phyloP scores from a whole-genome alignment of 495 filamentous ascomycete genomes.

The Aspergillus steynii region DNA sequence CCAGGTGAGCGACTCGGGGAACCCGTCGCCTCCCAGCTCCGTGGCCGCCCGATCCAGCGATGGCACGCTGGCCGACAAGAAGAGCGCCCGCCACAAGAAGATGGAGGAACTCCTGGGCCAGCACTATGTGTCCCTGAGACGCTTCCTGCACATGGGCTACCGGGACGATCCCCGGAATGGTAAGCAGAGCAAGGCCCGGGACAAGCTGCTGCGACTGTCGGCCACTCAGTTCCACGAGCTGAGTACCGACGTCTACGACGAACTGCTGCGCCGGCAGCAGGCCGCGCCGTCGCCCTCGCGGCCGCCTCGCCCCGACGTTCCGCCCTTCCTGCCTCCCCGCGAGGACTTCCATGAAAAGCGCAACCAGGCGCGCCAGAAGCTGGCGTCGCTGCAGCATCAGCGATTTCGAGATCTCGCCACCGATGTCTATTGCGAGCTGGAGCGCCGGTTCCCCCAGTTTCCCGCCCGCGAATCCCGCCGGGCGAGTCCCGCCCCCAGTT shows the following conservation, averaged over 20 bases:
- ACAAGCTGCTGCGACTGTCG: slow-evolving; percentile 88
- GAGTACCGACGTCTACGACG: slow-evolving; percentile 96
- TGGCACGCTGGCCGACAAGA: slow-evolving; percentile 65
- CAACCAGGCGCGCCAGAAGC: slow-evolving; percentile 92
- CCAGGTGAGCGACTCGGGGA: slow-evolving; percentile 50
- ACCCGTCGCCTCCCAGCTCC: slow-evolving; percentile 83
- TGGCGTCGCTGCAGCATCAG: slow-evolving; percentile 79
- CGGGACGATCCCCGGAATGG: slow-evolving; percentile 73
- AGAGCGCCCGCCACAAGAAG: slow-evolving; percentile 51
- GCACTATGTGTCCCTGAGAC: slow-evolving; percentile 79
- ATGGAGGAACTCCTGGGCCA: slow-evolving; percentile 71
- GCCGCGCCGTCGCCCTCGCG: slow-evolving; percentile 55
- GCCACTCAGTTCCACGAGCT: slow-evolving; percentile 94
- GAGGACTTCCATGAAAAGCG: slow-evolving; percentile 92
- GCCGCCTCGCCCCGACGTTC: slow-evolving; percentile 55
- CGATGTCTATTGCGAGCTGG: slow-evolving; percentile 93
- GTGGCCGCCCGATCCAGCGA: slow-evolving; percentile 73
- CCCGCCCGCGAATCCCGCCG: slow-evolving; percentile 63
- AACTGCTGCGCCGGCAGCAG: slow-evolving; percentile 82
- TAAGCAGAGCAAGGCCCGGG: slow-evolving; percentile 81
- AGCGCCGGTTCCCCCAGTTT: slow-evolving; percentile 86
- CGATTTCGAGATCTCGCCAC: slow-evolving; percentile 90
- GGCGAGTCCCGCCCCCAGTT: slow-evolving; percentile 65
- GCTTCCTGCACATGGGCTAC: slow-evolving; percentile 67
- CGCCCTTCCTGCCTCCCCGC: slow-evolving; percentile 76